These are phyloP conservation scores for Penicillium aurantiogriseum DNA, from an alignment of 2,329 filamentous ascomycete genomes.

Conservation along the genomic window DNA sequence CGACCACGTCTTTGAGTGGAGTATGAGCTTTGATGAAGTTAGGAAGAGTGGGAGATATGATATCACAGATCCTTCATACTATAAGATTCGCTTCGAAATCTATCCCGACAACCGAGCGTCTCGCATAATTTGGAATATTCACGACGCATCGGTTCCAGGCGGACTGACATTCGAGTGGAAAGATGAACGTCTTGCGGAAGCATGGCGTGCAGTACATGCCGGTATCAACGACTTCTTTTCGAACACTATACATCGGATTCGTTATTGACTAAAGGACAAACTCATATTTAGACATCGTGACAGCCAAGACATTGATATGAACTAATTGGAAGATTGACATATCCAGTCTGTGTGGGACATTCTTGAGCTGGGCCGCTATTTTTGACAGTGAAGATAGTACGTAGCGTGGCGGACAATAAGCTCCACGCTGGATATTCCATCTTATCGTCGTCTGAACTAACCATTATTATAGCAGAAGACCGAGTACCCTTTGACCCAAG, in stretches of 20 bases:
- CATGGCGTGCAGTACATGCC: not conserved
- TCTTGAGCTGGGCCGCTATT: not conserved
- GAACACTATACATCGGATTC: not conserved
- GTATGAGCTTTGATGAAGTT: not conserved
- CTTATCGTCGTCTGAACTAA: too few species aligned
- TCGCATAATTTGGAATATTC: not conserved
- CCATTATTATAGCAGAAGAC: too few species aligned
- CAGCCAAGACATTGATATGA: not conserved
- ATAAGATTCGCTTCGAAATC: not conserved
- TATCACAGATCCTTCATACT: constrained; percentile 2
- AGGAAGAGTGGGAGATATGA: not conserved
- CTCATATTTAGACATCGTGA: not conserved
- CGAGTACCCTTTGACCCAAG: too few species aligned
- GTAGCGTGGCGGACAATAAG: not conserved
- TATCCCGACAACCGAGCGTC: not conserved
- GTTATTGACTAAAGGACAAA: not conserved
- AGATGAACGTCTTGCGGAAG: not conserved
- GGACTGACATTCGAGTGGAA: not conserved
- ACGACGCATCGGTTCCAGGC: not conserved
- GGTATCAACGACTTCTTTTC: not conserved
- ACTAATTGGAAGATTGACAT: not conserved
- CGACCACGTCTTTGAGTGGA: constrained; percentile 7
- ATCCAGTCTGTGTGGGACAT: not conserved
- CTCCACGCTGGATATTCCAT: too few species aligned
- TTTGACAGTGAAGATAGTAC: not conserved